These are phyloP conservation scores for Wickerhamiella vanderwaltii DNA, from an alignment of 805 yeast species.

Conservation along the genomic window DNA sequence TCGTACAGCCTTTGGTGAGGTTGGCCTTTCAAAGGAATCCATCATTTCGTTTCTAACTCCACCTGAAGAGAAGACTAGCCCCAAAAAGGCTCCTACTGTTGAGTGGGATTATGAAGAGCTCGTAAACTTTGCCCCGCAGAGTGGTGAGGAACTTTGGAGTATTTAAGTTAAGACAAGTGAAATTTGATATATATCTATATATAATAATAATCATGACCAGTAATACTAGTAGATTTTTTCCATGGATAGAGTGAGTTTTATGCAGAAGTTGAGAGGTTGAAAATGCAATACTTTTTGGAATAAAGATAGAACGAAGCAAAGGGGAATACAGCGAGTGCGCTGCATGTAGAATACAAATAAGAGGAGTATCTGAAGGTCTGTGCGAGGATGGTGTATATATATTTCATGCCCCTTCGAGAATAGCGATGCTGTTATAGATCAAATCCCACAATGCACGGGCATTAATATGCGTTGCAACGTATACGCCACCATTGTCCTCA, in stretches of 20 bases:
- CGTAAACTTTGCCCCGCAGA: constrained; percentile 10
- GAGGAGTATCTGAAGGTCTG: too few relatives aligned
- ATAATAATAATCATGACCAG: too few relatives aligned
- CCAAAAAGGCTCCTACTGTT: not conserved
- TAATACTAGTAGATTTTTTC: too few relatives aligned
- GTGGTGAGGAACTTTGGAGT: constrained; percentile 9
- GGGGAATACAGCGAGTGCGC: not conserved
- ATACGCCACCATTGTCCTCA: constrained; percentile 7
- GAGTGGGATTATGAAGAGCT: constrained; percentile 17
- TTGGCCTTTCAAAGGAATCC: constrained; percentile 23
- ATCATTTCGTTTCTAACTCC: constrained; percentile 24
- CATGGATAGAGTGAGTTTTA: too few relatives aligned
- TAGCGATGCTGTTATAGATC: constrained; percentile 20
- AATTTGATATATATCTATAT: too few relatives aligned
- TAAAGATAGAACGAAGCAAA: not conserved
- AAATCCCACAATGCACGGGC: constrained; percentile 37
- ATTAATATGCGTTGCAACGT: constrained; percentile 28
- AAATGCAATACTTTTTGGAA: too few relatives aligned
- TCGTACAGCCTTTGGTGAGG: constrained; percentile 26
- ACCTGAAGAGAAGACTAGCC: constrained; percentile 17
- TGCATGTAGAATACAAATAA: not conserved
- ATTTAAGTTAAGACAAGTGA: not conserved
- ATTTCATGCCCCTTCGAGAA: constrained; percentile 16
- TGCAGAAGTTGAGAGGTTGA: too few relatives aligned
- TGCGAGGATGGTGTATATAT: too few relatives aligned